Evolutionary conservation across 768 basidiomycete species (phyloP).

Genomic region (Mrakia blollopis): DNA sequence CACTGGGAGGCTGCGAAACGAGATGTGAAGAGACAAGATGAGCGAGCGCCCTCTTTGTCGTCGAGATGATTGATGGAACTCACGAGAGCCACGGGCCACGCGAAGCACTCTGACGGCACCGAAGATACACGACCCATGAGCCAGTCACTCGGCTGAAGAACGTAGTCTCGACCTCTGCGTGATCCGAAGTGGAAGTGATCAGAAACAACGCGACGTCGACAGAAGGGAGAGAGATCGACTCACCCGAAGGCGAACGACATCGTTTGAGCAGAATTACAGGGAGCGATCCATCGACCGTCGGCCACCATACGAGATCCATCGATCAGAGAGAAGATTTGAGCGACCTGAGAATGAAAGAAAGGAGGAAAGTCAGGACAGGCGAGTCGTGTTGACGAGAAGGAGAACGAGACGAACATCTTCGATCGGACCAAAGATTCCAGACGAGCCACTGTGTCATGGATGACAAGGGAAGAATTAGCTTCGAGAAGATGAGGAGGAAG

Average conservation of each 20-base stretch:
- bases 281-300: slow-evolving; percentile 40
- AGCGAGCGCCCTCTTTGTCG: not conserved
- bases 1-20: slow-evolving; percentile 32
- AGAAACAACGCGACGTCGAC: slow-evolving; percentile 27
- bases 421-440: slow-evolving; percentile 41
- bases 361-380: not conserved
- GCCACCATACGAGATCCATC: slow-evolving; percentile 39
- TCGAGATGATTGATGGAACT: slow-evolving; percentile 11
- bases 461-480: not conserved
- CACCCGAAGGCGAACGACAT: slow-evolving; percentile 42
- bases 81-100: slow-evolving; percentile 41
- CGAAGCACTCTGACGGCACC: slow-evolving; percentile 38
- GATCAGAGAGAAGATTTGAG: slow-evolving; percentile 37
- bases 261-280: slow-evolving; percentile 40
- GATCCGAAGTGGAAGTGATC: not conserved
- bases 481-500: not conserved
- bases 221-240: slow-evolving; percentile 10
- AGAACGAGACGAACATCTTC: slow-evolving; percentile 32
- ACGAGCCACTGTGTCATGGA: slow-evolving; percentile 35
- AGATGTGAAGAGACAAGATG: not conserved
- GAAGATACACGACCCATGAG: slow-evolving; percentile 38
- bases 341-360: slow-evolving; percentile 26
- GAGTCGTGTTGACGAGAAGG: not conserved
- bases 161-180: slow-evolving; percentile 18
- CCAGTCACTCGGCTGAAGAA: slow-evolving; percentile 43